phyloP scores from a whole-genome alignment of 2,329 filamentous ascomycete genomes.

The Aureobasidium sp. region DNA sequence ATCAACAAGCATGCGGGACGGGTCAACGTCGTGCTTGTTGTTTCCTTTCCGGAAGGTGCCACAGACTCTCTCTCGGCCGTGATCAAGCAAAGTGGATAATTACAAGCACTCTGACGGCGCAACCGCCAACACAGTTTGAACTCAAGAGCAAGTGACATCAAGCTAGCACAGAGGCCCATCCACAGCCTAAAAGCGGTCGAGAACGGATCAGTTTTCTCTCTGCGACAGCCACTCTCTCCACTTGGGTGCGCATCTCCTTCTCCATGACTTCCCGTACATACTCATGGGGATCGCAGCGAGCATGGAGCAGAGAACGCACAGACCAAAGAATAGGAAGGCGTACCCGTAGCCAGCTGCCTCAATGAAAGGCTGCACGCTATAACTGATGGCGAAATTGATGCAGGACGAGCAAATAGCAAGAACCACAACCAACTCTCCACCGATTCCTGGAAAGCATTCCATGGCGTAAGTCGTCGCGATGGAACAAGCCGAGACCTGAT shows the following conservation, averaged over 20 bases:
- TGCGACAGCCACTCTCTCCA: conserved; percentile 17
- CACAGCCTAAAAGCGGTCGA: conserved; percentile 5
- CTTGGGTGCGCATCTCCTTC: conserved; percentile 20
- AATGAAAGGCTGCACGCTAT: conserved; percentile 36
- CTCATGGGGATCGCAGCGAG: conserved; percentile 27
- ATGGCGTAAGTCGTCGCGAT: conserved; percentile 38
- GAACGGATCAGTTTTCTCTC: conserved; percentile 11
- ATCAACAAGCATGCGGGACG: neutral
- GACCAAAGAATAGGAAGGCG: conserved; percentile 32
- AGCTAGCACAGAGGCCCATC: neutral
- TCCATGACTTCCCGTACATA: conserved; percentile 31
- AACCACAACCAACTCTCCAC: conserved; percentile 26
- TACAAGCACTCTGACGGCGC: neutral
- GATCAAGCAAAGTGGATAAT: neutral
- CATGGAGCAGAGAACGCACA: conserved; percentile 25
- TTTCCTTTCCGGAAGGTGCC: neutral
- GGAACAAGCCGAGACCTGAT: conserved; percentile 35
- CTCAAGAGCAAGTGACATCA: neutral
- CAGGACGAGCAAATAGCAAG: conserved; percentile 25
- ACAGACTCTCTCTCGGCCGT: neutral
- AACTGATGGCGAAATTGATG: conserved; percentile 34
- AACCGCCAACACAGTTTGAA: neutral
- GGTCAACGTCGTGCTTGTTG: neutral
- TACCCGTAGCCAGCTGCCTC: conserved; percentile 28
- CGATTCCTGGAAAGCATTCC: conserved; percentile 33